Conservation (phyloP, 495 filamentous ascomycete species). For the Xylaria longipes region DNA sequence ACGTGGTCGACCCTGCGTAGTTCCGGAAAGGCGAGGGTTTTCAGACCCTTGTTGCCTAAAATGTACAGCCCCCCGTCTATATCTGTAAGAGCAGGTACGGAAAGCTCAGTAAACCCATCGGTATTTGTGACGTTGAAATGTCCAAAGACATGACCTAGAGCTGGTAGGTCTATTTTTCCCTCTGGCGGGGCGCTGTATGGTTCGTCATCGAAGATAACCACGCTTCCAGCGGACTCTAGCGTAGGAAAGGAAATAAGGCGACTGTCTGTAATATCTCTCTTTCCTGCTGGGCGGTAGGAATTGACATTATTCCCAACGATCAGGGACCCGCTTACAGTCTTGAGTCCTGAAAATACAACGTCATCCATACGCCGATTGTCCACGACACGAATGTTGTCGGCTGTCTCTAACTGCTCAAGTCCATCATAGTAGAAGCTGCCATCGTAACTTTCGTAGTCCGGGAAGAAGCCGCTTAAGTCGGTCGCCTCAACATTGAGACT, state of each 20-base stretch:
- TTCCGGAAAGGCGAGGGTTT: not conserved
- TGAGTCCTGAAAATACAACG: constrained; percentile 6
- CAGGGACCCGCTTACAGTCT: not conserved
- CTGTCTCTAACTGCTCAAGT: not conserved
- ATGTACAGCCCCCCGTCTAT: constrained; percentile 10
- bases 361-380: constrained; percentile 11
- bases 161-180: constrained; percentile 8
- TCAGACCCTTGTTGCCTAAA: not conserved
- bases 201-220: not conserved
- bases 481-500: constrained; percentile 14
- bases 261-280: not conserved
- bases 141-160: constrained; percentile 16
- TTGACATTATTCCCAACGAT: constrained; percentile 13
- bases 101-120: not conserved
- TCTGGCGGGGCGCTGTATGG: not conserved
- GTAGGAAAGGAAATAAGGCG: constrained; percentile 9
- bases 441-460: constrained; percentile 5
- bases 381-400: constrained; percentile 14
- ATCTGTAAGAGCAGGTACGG: constrained; percentile 5
- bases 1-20: not conserved
- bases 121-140: constrained; percentile 10
- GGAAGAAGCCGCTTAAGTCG: constrained; percentile 10
- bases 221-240: constrained; percentile 10
- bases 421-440: constrained; percentile 16
- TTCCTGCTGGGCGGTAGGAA: not conserved